These are phyloP conservation scores for Dothistroma pini DNA, from an alignment of 2,329 filamentous ascomycete genomes.

Conservation along the genomic window DNA sequence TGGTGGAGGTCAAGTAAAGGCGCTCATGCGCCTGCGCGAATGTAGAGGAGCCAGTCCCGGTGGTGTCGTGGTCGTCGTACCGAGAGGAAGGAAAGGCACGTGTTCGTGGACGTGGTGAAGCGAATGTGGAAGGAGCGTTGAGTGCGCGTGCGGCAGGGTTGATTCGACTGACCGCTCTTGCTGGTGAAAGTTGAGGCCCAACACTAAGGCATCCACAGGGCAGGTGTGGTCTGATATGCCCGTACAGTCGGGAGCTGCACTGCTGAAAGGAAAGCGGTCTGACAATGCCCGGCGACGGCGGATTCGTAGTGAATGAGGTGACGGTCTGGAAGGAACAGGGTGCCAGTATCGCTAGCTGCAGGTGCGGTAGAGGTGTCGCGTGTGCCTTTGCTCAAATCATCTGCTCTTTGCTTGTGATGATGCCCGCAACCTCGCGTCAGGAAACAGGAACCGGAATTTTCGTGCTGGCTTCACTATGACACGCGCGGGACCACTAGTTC, in stretches of 20 bases:
- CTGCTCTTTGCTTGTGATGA: background rate
- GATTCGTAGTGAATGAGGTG: background rate
- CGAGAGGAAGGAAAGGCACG: background rate
- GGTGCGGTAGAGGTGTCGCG: conserved; percentile 1
- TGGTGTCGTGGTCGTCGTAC: background rate
- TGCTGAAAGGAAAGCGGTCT: background rate
- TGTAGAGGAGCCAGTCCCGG: conserved; percentile 8
- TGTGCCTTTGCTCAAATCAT: background rate
- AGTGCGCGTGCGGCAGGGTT: background rate
- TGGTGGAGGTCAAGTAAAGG: conserved; percentile 10
- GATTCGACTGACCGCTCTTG: conserved; percentile 8
- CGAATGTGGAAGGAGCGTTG: conserved; percentile 1
- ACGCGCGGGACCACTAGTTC: background rate
- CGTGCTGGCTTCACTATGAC: background rate
- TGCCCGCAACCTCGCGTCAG: background rate
- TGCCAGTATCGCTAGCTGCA: background rate
- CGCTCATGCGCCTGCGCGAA: conserved; percentile 19
- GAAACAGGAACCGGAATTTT: background rate
- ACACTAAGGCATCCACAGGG: background rate
- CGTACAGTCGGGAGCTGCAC: background rate
- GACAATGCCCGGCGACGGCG: background rate
- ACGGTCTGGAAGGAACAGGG: background rate
- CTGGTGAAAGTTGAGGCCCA: background rate
- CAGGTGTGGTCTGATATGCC: background rate
- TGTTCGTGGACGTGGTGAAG: background rate